Evolutionary conservation across 768 basidiomycete species (phyloP).

Genomic region (Psilocybe subaeruginosa): DNA sequence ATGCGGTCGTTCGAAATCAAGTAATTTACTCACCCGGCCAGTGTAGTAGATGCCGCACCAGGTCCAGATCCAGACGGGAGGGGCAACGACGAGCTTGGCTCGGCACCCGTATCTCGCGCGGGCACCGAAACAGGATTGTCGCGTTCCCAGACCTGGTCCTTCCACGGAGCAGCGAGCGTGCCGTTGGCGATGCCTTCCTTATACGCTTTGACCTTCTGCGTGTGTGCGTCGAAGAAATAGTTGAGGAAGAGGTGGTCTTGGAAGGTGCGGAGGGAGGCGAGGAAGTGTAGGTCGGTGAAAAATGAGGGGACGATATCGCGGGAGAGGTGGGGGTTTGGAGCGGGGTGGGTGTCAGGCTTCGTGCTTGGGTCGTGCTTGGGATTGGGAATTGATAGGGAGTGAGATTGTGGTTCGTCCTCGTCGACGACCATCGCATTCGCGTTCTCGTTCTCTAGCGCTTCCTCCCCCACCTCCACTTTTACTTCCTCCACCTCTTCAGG

Average conservation of each 20-base stretch:
- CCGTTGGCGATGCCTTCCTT: constrained; percentile 46
- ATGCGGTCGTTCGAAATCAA: not conserved
- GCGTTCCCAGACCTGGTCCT: constrained; percentile 62
- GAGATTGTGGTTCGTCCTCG: not conserved
- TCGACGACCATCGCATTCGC: constrained; percentile 15
- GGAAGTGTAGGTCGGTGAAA: constrained; percentile 56
- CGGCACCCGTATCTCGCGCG: constrained; percentile 3
- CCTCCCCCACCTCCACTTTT: not conserved
- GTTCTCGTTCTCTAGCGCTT: not conserved
- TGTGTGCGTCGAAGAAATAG: constrained; percentile 50
- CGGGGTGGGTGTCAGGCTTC: not conserved
- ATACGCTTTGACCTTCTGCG: constrained; percentile 44
- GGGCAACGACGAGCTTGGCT: constrained; percentile 15
- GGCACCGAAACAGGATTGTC: constrained; percentile 33
- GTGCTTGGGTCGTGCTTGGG: not conserved
- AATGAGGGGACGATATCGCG: constrained; percentile 37
- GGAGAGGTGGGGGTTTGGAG: not conserved
- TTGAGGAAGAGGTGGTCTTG: constrained; percentile 62
- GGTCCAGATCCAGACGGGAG: constrained; percentile 4
- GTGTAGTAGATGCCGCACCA: constrained; percentile 3
- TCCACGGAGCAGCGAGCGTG: constrained; percentile 58
- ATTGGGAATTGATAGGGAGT: not conserved
- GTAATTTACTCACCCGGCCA: constrained; percentile 34
- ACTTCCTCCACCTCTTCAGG: not conserved
- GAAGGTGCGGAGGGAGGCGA: constrained; percentile 57